These are phyloP conservation scores for Nematodospora anomalae DNA, from an alignment of 1,139 yeast species.

Conservation along the genomic window DNA sequence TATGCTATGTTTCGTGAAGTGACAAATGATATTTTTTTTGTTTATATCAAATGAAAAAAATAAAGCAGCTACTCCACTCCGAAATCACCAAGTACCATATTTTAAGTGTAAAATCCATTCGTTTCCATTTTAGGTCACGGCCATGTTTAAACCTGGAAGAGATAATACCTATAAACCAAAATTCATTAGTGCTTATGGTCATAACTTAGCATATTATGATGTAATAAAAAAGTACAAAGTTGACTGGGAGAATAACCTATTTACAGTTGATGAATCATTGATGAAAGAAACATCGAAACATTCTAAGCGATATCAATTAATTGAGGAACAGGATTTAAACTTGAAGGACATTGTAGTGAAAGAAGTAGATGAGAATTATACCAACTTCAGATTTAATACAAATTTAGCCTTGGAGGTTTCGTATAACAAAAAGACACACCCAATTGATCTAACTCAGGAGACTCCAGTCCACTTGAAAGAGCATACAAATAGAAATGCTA, in stretches of 20 bases:
- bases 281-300: conserved; percentile 4
- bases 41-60: no score
- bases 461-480: conserved; percentile 14
- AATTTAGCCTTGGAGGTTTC: not conserved
- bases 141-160: not conserved
- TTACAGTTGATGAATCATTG: conserved; percentile 29
- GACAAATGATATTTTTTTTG: no score
- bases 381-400: conserved; percentile 8
- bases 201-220: conserved; percentile 30
- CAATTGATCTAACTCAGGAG: conserved; percentile 4
- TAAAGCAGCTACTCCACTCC: no score
- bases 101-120: no score
- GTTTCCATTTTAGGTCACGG: not conserved
- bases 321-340: conserved; percentile 9
- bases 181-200: conserved; percentile 24
- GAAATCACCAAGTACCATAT: no score
- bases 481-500: conserved; percentile 34
- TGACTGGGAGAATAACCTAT: conserved; percentile 37
- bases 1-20: no score
- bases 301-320: conserved; percentile 3
- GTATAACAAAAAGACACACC: not conserved
- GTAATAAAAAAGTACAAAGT: conserved; percentile 27
- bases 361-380: conserved; percentile 7
- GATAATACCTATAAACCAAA: not conserved
- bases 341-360: conserved; percentile 7